phyloP scores from a whole-genome alignment of 129 eudicot species.

The Oenanthe sinensis region DNA sequence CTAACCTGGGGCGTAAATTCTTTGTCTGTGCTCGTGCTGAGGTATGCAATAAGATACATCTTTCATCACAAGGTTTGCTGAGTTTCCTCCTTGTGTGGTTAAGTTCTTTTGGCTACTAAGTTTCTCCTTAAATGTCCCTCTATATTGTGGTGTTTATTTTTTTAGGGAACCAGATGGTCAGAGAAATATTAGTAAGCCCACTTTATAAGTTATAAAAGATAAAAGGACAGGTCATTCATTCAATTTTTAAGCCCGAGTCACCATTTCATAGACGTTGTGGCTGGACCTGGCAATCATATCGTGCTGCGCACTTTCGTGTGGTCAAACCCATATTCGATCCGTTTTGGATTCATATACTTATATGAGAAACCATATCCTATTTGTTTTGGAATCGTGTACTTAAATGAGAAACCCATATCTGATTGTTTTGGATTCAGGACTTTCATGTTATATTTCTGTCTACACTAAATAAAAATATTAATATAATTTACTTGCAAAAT shows the following conservation, averaged over 20 bases:
- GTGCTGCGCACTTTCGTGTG: no score
- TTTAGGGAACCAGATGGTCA: not conserved
- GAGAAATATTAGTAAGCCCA: not conserved
- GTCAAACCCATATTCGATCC: no score
- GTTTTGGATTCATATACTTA: no score
- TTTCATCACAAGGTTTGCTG: constrained; percentile 6
- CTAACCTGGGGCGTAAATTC: constrained; percentile 73
- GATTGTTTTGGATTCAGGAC: no score
- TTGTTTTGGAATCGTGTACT: no score
- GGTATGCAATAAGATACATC: constrained; percentile 33
- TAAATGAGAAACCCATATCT: no score
- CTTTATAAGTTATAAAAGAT: not conserved
- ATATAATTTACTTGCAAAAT: no score
- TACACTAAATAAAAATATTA: no score
- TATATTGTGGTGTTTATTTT: not conserved
- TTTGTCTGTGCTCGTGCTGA: constrained; percentile 95
- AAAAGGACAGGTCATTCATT: not conserved
- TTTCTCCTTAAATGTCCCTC: not conserved
- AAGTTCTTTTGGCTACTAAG: not conserved
- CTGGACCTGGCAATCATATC: no score
- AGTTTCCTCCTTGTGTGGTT: not conserved
- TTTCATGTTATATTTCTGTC: no score
- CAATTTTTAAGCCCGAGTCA: not conserved
- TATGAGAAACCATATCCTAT: no score
- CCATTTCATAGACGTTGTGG: no score